These are phyloP conservation scores for Reticulascus tulasneorum DNA, from an alignment of 2,329 filamentous ascomycete species.

Conservation along the genomic window DNA sequence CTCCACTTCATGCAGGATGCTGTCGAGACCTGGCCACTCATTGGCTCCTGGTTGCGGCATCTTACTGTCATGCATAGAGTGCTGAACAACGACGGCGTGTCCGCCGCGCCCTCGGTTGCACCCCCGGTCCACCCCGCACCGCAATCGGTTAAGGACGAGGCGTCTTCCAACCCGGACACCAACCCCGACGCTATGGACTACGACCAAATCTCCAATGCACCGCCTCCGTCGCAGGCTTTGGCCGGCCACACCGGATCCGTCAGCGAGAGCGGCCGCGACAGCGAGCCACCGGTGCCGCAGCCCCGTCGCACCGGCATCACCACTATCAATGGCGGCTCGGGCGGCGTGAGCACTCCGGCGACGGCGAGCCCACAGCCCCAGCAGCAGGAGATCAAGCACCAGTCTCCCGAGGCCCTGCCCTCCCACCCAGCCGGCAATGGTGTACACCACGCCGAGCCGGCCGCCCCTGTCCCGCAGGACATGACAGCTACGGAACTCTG, in stretches of 20 bases:
- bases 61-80: conserved; percentile 60
- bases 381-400: conserved; percentile 30
- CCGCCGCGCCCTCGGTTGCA: conserved; percentile 26
- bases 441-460: conserved; percentile 19
- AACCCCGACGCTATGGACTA: conserved; percentile 56
- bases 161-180: conserved; percentile 50
- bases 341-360: conserved; percentile 42
- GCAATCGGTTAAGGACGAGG: conserved; percentile 51
- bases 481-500: conserved; percentile 59
- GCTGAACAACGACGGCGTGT: conserved; percentile 47
- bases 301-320: conserved; percentile 51
- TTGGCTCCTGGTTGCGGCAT: conserved; percentile 57
- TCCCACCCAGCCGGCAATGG: conserved; percentile 10
- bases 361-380: conserved; percentile 40
- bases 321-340: conserved; percentile 56
- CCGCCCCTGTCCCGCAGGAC: conserved; percentile 29
- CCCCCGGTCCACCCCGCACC: conserved; percentile 24
- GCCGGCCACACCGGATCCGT: conserved; percentile 19
- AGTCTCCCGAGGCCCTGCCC: conserved; percentile 21
- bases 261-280: conserved; percentile 42
- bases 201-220: conserved; percentile 37
- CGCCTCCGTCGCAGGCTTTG: conserved; percentile 24
- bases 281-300: conserved; percentile 47
- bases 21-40: conserved; percentile 56
- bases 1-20: conserved; percentile 56